phyloP scores from a whole-genome alignment of 192 early-diverging fungal genomes.

The Entomortierella chlamydospora region DNA sequence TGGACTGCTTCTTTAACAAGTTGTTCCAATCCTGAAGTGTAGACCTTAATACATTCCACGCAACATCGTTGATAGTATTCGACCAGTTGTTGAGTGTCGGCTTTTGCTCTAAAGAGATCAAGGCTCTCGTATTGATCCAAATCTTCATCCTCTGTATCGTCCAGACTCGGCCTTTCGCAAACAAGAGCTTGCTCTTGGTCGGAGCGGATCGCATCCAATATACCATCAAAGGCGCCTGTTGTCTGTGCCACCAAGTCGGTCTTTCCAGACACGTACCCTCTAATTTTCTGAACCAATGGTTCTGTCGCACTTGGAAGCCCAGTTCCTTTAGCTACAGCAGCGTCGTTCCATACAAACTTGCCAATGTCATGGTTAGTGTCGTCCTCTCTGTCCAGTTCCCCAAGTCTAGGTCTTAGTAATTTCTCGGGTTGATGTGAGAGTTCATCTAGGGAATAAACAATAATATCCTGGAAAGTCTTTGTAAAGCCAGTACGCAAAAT shows the following conservation, averaged over 20 bases:
- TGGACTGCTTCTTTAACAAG: constrained; percentile 36
- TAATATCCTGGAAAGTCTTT: constrained; percentile 53
- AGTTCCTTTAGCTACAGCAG: constrained; percentile 5
- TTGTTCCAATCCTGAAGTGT: constrained; percentile 19
- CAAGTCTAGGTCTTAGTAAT: constrained; percentile 44
- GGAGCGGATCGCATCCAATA: constrained; percentile 16
- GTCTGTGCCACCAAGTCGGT: constrained; percentile 36
- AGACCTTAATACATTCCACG: constrained; percentile 31
- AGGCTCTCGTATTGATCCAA: background rate
- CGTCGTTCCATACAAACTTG: constrained; percentile 24
- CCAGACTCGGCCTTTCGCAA: background rate
- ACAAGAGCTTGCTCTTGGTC: constrained; percentile 35
- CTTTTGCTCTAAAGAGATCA: constrained; percentile 38
- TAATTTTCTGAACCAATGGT: constrained; percentile 36
- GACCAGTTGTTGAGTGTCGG: constrained; percentile 6
- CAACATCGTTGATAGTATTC: constrained; percentile 38
- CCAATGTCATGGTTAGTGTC: constrained; percentile 54
- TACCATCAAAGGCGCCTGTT: constrained; percentile 19
- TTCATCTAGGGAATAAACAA: constrained; percentile 36
- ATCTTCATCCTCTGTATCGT: constrained; percentile 15
- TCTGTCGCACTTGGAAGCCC: constrained; percentile 32
- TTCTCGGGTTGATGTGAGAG: constrained; percentile 57
- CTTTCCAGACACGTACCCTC: constrained; percentile 35
- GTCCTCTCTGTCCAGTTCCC: constrained; percentile 33
- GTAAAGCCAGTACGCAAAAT: constrained; percentile 57